A percentile compares a stretch with the other conserved stretches of the same genome.
These are phyloP conservation scores for Arachnomyces sp. DNA, from an alignment of 2,329 filamentous ascomycete species.

Conservation along the genomic window DNA sequence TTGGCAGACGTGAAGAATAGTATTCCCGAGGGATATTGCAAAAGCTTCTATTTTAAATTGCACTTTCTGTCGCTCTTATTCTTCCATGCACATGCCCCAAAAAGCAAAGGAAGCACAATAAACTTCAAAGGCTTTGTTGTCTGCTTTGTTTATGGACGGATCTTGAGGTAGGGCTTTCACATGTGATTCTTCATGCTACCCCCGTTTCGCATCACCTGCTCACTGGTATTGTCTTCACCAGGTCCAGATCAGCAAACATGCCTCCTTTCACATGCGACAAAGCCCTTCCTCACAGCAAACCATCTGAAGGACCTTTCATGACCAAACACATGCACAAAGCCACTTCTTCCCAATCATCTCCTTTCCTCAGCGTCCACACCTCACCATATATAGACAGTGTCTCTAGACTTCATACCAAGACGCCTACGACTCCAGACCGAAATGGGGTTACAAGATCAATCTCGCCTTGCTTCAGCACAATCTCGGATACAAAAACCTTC, in stretches of 20 bases:
- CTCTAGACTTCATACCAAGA: slow-evolving; percentile 5
- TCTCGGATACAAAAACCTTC: slow-evolving; percentile 16
- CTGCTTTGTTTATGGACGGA: neutral
- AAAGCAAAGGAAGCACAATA: too few species aligned
- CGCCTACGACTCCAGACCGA: slow-evolving; percentile 7
- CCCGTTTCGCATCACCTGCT: slow-evolving; percentile 1
- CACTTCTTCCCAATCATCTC: slow-evolving; percentile 3
- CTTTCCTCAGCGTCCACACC: slow-evolving; percentile 10
- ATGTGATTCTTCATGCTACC: slow-evolving; percentile 4
- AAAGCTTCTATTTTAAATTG: too few species aligned
- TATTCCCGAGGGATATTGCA: too few species aligned
- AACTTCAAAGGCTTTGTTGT: slow-evolving; percentile 1
- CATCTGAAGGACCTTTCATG: slow-evolving; percentile 3
- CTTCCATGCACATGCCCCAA: too few species aligned
- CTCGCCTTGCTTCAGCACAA: slow-evolving; percentile 8
- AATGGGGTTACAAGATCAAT: slow-evolving; percentile 8
- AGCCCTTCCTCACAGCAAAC: slow-evolving; percentile 1
- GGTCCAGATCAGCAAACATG: slow-evolving; percentile 5
- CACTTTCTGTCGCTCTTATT: too few species aligned
- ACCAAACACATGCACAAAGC: slow-evolving; percentile 4
- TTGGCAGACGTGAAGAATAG: too few species aligned
- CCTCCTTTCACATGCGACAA: slow-evolving; percentile 12
- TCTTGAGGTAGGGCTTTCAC: neutral
- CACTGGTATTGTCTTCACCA: neutral
- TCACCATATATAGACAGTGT: slow-evolving; percentile 4